A percentile compares a stretch with the other conserved stretches of the same genome.
Evolutionary conservation across 2,329 filamentous ascomycete genomes (phyloP).

Genomic region (Aspergillus transmontanensis): DNA sequence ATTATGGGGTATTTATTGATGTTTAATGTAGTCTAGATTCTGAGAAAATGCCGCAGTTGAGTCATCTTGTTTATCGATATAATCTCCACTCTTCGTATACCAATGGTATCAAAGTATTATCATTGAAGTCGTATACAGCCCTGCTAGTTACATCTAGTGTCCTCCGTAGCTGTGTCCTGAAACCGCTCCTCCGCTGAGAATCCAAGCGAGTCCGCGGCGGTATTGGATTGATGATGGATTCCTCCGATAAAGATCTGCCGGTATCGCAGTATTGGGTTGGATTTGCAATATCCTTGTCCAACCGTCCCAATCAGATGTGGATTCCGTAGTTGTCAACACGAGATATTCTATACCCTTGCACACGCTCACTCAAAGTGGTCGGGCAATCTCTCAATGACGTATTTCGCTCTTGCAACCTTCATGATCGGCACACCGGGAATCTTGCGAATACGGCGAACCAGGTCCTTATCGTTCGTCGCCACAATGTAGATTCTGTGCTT

Average conservation of each 20-base stretch:
- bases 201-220: not conserved
- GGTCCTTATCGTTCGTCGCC: slow-evolving; percentile 69
- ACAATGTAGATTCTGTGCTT: slow-evolving; percentile 79
- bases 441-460: slow-evolving; percentile 83
- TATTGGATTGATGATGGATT: not conserved
- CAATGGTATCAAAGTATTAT: slow-evolving; percentile 1
- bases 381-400: slow-evolving; percentile 88
- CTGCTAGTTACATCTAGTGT: not conserved
- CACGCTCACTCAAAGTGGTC: slow-evolving; percentile 68
- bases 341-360: not conserved
- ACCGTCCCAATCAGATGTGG: not conserved
- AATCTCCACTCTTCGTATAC: not conserved
- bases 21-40: not conserved
- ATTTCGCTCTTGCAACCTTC: slow-evolving; percentile 85
- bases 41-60: not conserved
- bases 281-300: not conserved
- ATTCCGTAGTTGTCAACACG: not conserved
- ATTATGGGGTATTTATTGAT: not conserved
- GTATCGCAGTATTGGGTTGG: not conserved
- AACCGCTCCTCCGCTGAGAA: not conserved
- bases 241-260: not conserved
- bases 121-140: not conserved
- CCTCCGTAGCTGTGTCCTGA: not conserved
- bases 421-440: slow-evolving; percentile 70
- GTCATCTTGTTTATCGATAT: not conserved